A percentile compares a stretch with the other conserved stretches of the same genome.
phyloP scores from a whole-genome alignment of 345 rosid species.

The Abelmoschus esculentus region DNA sequence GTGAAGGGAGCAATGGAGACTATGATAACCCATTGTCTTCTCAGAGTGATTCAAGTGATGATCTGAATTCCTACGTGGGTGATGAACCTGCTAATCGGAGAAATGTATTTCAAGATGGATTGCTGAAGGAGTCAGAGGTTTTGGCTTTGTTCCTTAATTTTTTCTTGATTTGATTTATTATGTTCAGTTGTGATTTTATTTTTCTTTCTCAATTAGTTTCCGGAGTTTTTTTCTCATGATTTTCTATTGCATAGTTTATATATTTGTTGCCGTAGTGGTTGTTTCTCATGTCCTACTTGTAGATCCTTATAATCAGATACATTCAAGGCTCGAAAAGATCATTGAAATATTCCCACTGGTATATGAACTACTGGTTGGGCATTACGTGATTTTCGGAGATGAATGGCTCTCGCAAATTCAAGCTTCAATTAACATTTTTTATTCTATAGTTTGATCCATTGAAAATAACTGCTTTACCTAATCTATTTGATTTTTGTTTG shows the following conservation, averaged over 20 bases:
- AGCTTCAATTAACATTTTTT: neutral
- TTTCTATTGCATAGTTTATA: neutral
- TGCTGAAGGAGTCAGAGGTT: conserved; percentile 42
- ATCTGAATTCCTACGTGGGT: conserved; percentile 26
- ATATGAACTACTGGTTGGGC: conserved; percentile 8
- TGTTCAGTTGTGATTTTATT: neutral
- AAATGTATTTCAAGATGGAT: conserved; percentile 19
- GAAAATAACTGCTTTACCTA: conserved; percentile 7
- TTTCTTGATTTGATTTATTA: conserved; percentile 2
- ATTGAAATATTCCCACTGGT: neutral
- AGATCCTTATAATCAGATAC: neutral
- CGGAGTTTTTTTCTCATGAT: neutral
- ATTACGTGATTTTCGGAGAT: neutral
- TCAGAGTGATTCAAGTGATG: conserved; percentile 38
- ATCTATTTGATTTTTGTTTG: conserved; percentile 14
- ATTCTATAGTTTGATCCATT: neutral
- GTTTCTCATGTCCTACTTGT: neutral
- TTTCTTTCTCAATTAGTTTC: neutral
- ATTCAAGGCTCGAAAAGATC: no score
- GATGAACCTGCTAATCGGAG: conserved; percentile 13
- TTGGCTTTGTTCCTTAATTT: conserved; percentile 20
- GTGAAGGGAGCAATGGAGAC: conserved; percentile 33
- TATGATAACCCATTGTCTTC: conserved; percentile 25
- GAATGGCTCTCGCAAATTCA: neutral
- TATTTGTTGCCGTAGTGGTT: neutral